A percentile compares a stretch with the other conserved stretches of the same genome.
Conservation (phyloP, 2,329 filamentous ascomycete genomes). For the Epichloe hybrida region DNA sequence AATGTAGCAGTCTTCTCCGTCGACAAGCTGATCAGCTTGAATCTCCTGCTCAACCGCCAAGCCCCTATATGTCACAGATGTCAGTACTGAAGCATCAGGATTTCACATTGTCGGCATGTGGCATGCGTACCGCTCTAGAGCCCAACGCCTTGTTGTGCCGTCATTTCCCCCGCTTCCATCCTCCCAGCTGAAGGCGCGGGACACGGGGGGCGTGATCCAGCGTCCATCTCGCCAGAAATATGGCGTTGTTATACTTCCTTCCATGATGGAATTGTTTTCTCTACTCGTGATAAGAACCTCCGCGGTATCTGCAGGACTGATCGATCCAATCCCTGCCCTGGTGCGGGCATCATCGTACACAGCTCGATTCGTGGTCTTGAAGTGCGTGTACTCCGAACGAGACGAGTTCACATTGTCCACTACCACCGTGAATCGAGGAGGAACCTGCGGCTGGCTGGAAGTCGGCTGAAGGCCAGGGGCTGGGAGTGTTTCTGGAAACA, state of each 20-base stretch:
- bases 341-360: slow-evolving; percentile 59
- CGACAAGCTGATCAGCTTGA: slow-evolving; percentile 40
- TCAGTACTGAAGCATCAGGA: not conserved
- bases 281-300: slow-evolving; percentile 67
- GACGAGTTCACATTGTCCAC: slow-evolving; percentile 28
- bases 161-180: slow-evolving; percentile 61
- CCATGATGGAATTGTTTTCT: slow-evolving; percentile 54
- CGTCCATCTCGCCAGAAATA: slow-evolving; percentile 61
- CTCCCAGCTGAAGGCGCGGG: slow-evolving; percentile 20
- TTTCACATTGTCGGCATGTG: not conserved
- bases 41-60: slow-evolving; percentile 56
- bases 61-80: slow-evolving; percentile 19
- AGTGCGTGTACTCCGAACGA: slow-evolving; percentile 56
- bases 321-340: slow-evolving; percentile 41
- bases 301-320: slow-evolving; percentile 35
- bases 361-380: slow-evolving; percentile 68
- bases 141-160: slow-evolving; percentile 73
- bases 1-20: slow-evolving; percentile 73
- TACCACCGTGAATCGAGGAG: slow-evolving; percentile 27
- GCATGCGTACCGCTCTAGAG: slow-evolving; percentile 47
- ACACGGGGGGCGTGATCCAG: slow-evolving; percentile 74
- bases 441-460: slow-evolving; percentile 13
- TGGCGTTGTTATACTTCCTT: slow-evolving; percentile 69
- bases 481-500: slow-evolving; percentile 45
- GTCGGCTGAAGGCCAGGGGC: slow-evolving; percentile 21